Base-by-base conservation (phyloP, 2,329 filamentous ascomycete species). In the Fusarium odoratissimum region DNA sequence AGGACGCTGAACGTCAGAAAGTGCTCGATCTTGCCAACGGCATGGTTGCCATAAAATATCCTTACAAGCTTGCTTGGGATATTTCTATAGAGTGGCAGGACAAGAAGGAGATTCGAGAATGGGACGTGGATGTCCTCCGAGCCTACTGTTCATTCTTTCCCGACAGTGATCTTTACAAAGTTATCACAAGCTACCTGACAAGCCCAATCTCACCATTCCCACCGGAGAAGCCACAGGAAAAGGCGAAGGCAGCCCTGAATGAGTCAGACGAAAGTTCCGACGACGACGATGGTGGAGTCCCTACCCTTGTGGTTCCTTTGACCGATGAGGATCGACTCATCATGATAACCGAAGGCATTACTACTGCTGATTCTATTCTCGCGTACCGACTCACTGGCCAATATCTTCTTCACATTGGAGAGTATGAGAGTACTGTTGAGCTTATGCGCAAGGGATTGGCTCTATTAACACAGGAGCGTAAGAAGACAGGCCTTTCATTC, bases 1-100 rank as follows among this genome's bases (percentile, higher is more conserved):
- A 98, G 82, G 79, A 83, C 2, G 82, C 85, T 23, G 95, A 97
- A 80, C 89, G 93, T 31, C 85, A 90, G 40, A 91, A 92, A 71
- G 92, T 97, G 1, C 83, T 92, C 76, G 91, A 92, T 67, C 85
- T 96, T 58, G 95, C 95, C 1, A 90, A 91, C 71, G 96, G 95
- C 69, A 97, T 99, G 93, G 95, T 99, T 68, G 93, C 97, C 67
- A 96, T 99, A 80, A 95, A 95, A 76, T 95, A 98, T 76, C 93
- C 94, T 0, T 97, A 92, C 82, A 90, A 92, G 71, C 86, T 97
- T 21, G 96, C 96, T 1, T 99, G 97, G 97, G 92, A 94, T 76
- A 92, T 98, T 68, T 89, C 93, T 35, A 86, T 99, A 65, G 94
- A 98, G 78, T 98, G 95, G 93, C 89, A 93, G 74, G 95, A 98